Evolutionary conservation across 495 filamentous ascomycete genomes (phyloP).

Genomic region (Opeltia flavorubescens): DNA sequence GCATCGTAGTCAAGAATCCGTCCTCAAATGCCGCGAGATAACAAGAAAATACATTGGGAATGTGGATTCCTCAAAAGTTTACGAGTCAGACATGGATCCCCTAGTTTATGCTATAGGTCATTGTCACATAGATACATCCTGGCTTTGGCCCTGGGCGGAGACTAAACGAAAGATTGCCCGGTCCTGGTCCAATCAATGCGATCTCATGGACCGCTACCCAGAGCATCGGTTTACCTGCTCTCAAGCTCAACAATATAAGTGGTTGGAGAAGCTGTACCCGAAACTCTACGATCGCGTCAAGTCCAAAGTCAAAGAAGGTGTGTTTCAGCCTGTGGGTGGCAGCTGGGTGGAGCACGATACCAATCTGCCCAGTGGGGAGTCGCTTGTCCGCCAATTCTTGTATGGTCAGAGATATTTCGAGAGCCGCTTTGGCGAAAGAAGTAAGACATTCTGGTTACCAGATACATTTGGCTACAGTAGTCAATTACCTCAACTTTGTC

Average conservation of each 20-base stretch:
- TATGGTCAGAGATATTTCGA: conserved; percentile 93
- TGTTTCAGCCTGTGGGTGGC: conserved; percentile 87
- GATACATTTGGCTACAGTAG: conserved; percentile 96
- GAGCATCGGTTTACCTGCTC: conserved; percentile 87
- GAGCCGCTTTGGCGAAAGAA: conserved; percentile 79
- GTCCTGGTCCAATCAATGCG: conserved; percentile 92
- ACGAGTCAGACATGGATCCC: conserved; percentile 54
- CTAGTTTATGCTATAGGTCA: conserved; percentile 83
- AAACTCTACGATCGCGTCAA: conserved; percentile 81
- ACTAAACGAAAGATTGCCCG: conserved; percentile 93
- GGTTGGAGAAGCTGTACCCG: conserved; percentile 83
- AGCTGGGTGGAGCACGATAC: conserved; percentile 99
- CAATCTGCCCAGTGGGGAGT: conserved; percentile 91
- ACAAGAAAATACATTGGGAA: conserved; percentile 70
- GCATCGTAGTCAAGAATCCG: conserved; percentile 56
- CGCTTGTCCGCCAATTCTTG: conserved; percentile 85
- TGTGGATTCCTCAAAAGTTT: conserved; percentile 73
- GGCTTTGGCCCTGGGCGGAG: conserved; percentile 98
- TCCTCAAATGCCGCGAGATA: conserved; percentile 65
- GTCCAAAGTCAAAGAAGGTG: conserved; percentile 73
- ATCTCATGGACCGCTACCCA: conserved; percentile 85
- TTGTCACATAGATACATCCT: conserved; percentile 96
- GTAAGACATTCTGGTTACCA: conserved; percentile 88
- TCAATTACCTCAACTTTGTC: conserved; percentile 85
- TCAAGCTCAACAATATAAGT: conserved; percentile 95